phyloP scores from a whole-genome alignment of 1,139 yeast species.

The Kluyveromyces sp. region DNA sequence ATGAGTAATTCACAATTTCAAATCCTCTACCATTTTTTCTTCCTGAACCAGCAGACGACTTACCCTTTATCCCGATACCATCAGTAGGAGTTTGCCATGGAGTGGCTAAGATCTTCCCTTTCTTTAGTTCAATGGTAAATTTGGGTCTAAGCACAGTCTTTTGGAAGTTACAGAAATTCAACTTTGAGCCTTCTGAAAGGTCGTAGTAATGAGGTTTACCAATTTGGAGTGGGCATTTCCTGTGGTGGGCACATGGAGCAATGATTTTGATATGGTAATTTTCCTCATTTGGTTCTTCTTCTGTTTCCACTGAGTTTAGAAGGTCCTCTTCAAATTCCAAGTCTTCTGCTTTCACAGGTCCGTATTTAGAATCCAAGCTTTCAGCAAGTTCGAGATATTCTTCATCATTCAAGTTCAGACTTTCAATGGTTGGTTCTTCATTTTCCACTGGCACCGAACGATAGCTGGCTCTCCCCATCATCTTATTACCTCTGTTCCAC shows the following conservation, averaged over 20 bases:
- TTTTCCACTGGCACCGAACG: conserved; percentile 2
- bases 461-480: conserved; percentile 12
- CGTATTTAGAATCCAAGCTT: conserved; percentile 36
- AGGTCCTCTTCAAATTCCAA: conserved; percentile 43
- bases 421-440: conserved; percentile 15
- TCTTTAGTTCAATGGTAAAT: conserved; percentile 70
- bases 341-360: conserved; percentile 38
- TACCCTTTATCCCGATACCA: conserved; percentile 43
- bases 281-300: conserved; percentile 27
- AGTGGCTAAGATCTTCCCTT: conserved; percentile 67
- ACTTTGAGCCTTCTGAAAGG: conserved; percentile 51
- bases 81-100: conserved; percentile 59
- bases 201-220: conserved; percentile 63
- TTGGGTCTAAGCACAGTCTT: conserved; percentile 71
- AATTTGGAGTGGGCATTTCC: conserved; percentile 76
- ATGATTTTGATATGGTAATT: conserved; percentile 55
- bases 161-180: conserved; percentile 70
- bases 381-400: conserved; percentile 31
- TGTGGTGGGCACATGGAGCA: conserved; percentile 91
- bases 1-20: conserved; percentile 71
- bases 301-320: conserved; percentile 36
- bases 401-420: conserved; percentile 17
- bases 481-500: conserved; percentile 46
- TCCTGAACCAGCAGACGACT: conserved; percentile 53
- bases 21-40: conserved; percentile 64